A percentile compares a stretch with the other conserved stretches of the same genome.
Evolutionary conservation across 805 yeast species (phyloP).

Genomic region (Wilhelminamyces savonicus): DNA sequence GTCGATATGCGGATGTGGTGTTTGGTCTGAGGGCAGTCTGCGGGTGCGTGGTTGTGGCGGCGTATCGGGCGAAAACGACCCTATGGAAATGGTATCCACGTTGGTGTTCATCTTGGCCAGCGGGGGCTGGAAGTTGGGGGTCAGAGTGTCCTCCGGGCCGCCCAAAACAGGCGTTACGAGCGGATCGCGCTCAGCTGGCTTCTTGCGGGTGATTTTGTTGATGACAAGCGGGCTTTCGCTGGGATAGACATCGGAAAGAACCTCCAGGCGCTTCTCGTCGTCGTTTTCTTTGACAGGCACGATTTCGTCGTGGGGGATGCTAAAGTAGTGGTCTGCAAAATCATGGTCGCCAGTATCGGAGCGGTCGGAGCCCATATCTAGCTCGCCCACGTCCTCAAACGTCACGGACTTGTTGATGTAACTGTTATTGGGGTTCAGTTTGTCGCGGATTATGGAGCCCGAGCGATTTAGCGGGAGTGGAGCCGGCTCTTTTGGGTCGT

Average conservation of each 20-base stretch:
- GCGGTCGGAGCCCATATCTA: slow-evolving; percentile 16
- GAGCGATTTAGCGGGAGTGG: slow-evolving; percentile 1
- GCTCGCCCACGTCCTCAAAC: slow-evolving; percentile 29
- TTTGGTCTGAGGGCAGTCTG: background rate
- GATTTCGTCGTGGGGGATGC: slow-evolving; percentile 17
- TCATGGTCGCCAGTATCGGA: slow-evolving; percentile 7
- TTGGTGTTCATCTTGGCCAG: background rate
- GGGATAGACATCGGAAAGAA: slow-evolving; percentile 35
- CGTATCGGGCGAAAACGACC: slow-evolving; percentile 33
- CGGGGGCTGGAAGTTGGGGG: background rate
- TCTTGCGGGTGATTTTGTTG: slow-evolving; percentile 14
- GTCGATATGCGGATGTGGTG: background rate
- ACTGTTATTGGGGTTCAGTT: slow-evolving; percentile 2
- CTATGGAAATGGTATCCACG: slow-evolving; percentile 24
- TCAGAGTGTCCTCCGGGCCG: background rate
- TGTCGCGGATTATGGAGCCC: slow-evolving; percentile 9
- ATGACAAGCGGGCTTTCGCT: slow-evolving; percentile 28
- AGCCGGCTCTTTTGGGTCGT: background rate
- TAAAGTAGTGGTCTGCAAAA: slow-evolving; percentile 13
- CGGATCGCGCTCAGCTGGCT: background rate
- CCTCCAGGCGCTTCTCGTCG: slow-evolving; percentile 34
- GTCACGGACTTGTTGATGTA: slow-evolving; percentile 29
- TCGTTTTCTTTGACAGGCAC: slow-evolving; percentile 1
- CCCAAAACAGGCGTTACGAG: background rate
- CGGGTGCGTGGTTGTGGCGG: slow-evolving; percentile 14